Evolutionary conservation across 495 filamentous ascomycete species (phyloP), one percentile per base, ranked within the genome.

Genomic region (Talaromyces proteolyticus): DNA sequence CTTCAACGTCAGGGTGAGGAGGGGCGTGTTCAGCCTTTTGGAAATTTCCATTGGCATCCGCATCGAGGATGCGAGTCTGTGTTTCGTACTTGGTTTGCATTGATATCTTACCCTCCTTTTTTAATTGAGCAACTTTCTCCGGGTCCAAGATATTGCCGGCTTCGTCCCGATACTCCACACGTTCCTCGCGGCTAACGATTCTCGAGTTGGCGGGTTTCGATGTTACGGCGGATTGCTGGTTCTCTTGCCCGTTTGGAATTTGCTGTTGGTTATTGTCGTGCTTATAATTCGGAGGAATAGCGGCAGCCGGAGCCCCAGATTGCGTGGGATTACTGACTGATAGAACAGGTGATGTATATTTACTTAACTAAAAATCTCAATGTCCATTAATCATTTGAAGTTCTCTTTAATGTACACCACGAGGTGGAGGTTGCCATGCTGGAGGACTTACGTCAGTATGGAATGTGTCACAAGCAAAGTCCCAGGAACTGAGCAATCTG

Each of bases 401-500:
- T 42, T 51, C 58, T 53, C 58, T 63, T 26, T 53, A 63, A 41
- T 63, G 63, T 50, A 57, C 40, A 58, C 42, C 61, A 57, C 66
- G 59, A 42, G 53, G 62, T 14, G 64, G 63, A 58, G 65, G 63
- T 18, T 51, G 50, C 62, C 61, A 69, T 57, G 54, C 50, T 50
- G 62, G 59, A 62, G 55, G 49, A 84, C 87, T 89, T 85, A 95
- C 91, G 65, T 83, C 83, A 57, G 82, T 84, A 59, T 87, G 74
- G 74, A 98, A 98, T 53, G 76, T 89, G 61, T 91, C 92, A 76
- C 93, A 98, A 66, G 97, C 93, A 75, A 89, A 97, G 62, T 98
- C 93, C 93, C 93, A 98, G 11, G 81, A 81, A 47, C 78, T 73
- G 59, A 97, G 83, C 10, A 98, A 74, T 73, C 96, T 96, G 49